Base-by-base conservation (phyloP, 371 early-diverging fungal genomes). In the Phascolomyces articulosus region DNA sequence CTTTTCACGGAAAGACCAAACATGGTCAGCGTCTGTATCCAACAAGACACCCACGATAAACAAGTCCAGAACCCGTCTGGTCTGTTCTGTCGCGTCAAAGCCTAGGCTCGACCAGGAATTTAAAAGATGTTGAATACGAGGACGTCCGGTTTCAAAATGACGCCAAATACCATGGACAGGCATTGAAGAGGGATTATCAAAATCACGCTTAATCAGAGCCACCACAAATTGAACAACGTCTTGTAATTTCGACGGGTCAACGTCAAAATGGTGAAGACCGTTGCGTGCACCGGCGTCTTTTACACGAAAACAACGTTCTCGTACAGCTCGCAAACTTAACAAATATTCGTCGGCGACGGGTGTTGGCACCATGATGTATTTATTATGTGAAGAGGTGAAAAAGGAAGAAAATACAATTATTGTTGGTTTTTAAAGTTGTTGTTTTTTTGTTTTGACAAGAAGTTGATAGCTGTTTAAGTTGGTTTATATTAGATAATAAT, bases 121-220 rank as follows among this genome's bases (percentile, higher is more conserved):
- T 0, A 90, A 56, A 27, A 95, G 75, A 40, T 85, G 78, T n/a
- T 80, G 77, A n/a, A 88, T 61, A n/a, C 91, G 85, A 21, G 82
- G 80, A 34, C 75, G 66, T 16, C 77, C 79, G 7, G 85, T 79
- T 62, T 91, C 90, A 74, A 94, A 96, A 55, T 94, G 95, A 48
- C 97, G 87, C 92, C 94, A 93, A 56, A 96, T 84, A 24, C 95
- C 86, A 68, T 96, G 96, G 2, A 91, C 85, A 13, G 96, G 95
- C 59, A 96, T 91, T 24, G 70, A 67, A 20, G 77, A 67, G 31
- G 85, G 79, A 16, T 74, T 70, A 18, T 86, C 73, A 47, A 79
- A 77, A 70, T 93, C 93, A 16, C 96, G 83, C 64, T 82, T 76
- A 70, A 96, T 92, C 51, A 96, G 80, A 0, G 78, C 68, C 27